Conservation (phyloP, 148 eudicot species). For the Amaranthus palmeri region DNA sequence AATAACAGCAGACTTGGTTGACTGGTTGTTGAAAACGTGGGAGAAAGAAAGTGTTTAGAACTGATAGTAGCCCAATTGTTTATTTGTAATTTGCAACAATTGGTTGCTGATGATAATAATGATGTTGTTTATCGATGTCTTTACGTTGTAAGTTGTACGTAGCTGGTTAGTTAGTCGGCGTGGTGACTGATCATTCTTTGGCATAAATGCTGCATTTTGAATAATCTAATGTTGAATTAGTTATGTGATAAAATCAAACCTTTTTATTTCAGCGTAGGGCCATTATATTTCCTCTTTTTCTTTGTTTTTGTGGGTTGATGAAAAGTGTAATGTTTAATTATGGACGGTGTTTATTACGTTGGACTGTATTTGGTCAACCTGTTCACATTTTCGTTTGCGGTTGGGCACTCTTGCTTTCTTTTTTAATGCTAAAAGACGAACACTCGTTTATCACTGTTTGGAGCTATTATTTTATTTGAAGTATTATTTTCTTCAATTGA, state of each 20-base stretch:
- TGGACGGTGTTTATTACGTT: no score
- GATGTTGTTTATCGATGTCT: background rate
- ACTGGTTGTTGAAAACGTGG: constrained; percentile 8
- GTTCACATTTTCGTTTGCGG: no score
- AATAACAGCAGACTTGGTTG: constrained; percentile 18
- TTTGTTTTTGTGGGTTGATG: background rate
- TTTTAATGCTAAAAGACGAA: no score
- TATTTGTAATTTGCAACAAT: background rate
- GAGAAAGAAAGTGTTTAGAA: background rate
- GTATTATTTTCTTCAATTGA: no score
- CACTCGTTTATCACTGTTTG: no score
- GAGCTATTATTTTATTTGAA: no score
- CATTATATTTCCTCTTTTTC: background rate
- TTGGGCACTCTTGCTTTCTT: no score
- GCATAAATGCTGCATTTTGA: background rate
- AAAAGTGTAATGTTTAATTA: background rate
- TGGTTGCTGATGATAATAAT: background rate
- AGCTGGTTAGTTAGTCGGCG: background rate
- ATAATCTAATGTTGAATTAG: background rate
- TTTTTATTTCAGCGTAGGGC: background rate
- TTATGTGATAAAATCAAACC: background rate
- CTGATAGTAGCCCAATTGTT: constrained; percentile 8
- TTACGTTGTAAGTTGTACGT: background rate
- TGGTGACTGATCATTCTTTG: background rate
- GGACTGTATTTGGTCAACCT: no score